Percentiles rank a stretch among this genome's conserved stretches.
These are phyloP conservation scores for Talaromyces sp. DNA, from an alignment of 2,329 filamentous ascomycete genomes.

Conservation along the genomic window DNA sequence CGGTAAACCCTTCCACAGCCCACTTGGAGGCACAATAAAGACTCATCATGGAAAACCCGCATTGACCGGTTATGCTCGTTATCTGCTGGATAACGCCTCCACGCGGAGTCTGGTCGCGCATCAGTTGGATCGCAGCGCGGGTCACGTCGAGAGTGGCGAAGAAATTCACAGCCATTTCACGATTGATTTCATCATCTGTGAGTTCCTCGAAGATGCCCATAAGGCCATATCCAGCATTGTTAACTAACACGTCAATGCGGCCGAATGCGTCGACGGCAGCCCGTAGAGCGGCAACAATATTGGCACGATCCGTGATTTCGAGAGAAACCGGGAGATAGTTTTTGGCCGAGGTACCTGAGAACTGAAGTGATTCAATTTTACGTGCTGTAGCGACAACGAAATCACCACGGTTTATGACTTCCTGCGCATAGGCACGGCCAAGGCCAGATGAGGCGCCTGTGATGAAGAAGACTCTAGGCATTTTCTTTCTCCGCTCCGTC, in stretches of 20 bases:
- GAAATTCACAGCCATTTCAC: background rate
- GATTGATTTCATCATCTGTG: background rate
- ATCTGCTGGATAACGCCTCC: conserved; percentile 19
- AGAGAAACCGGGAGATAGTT: background rate
- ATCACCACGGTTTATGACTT: background rate
- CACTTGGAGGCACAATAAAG: conserved; percentile 7
- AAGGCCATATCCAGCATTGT: background rate
- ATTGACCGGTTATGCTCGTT: conserved; percentile 15
- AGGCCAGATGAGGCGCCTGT: background rate
- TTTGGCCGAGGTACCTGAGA: background rate
- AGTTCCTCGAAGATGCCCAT: background rate
- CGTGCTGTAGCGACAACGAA: background rate
- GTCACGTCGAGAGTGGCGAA: background rate
- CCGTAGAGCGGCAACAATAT: background rate
- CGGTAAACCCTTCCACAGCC: conserved; percentile 20
- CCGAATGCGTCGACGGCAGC: background rate
- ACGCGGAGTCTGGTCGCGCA: background rate
- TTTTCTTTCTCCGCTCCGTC: background rate
- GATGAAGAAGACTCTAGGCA: background rate
- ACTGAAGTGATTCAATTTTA: background rate
- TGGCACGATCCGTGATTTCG: background rate
- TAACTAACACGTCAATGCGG: conserved; percentile 2
- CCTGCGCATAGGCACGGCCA: background rate
- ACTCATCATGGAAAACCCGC: conserved; percentile 17
- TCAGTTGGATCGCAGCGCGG: background rate